Percentiles rank a stretch among this genome's conserved stretches.
phyloP scores from a whole-genome alignment of 2,329 filamentous ascomycete species.

The Curvularia eragrostidis region DNA sequence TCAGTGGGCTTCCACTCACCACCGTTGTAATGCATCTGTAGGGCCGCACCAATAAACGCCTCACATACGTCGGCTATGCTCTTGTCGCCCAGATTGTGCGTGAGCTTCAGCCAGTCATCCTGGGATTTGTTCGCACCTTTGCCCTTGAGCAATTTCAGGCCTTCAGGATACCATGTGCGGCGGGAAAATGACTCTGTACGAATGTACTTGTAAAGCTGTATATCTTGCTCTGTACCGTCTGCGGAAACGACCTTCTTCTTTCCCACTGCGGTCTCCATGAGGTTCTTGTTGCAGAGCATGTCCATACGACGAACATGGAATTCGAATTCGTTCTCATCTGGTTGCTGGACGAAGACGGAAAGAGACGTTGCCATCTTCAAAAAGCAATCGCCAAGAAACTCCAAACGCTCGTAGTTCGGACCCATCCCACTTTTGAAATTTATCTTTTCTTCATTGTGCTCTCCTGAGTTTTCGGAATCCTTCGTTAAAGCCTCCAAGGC shows the following conservation, averaged over 20 bases:
- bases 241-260: slow-evolving; percentile 53
- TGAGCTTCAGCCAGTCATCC: slow-evolving; percentile 62
- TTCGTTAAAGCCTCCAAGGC: slow-evolving; percentile 93
- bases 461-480: slow-evolving; percentile 82
- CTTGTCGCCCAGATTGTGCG: slow-evolving; percentile 74
- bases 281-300: slow-evolving; percentile 87
- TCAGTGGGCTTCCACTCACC: slow-evolving; percentile 53
- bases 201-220: slow-evolving; percentile 75
- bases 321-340: slow-evolving; percentile 80
- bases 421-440: slow-evolving; percentile 88
- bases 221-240: slow-evolving; percentile 30
- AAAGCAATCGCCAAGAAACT: slow-evolving; percentile 92
- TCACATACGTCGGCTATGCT: slow-evolving; percentile 94
- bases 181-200: slow-evolving; percentile 83
- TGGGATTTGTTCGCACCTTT: slow-evolving; percentile 65
- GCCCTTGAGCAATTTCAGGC: slow-evolving; percentile 74
- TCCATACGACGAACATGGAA: slow-evolving; percentile 92
- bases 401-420: slow-evolving; percentile 90
- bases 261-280: slow-evolving; percentile 73
- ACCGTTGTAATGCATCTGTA: slow-evolving; percentile 61
- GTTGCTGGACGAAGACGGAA: slow-evolving; percentile 77
- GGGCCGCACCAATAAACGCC: slow-evolving; percentile 86
- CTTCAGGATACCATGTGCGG: slow-evolving; percentile 87
- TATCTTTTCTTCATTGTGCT: slow-evolving; percentile 70
- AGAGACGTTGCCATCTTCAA: slow-evolving; percentile 96